Conservation (phyloP, 129 eudicot species). For the Saposhnikovia divaricata region DNA sequence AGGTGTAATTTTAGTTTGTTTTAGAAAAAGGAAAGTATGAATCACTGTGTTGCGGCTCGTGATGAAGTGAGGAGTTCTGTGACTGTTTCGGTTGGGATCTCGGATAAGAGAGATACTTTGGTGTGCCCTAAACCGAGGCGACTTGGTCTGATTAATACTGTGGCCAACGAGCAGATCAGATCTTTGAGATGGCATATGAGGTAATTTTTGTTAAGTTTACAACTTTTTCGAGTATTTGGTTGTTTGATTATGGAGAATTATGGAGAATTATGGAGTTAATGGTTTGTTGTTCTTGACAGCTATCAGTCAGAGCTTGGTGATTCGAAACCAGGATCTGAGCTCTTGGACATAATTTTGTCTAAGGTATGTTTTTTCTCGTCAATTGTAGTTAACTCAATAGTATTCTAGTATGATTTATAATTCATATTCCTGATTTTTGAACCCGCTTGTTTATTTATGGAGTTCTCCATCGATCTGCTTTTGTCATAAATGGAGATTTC, state of each 20-base stretch:
- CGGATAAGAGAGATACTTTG: slow-evolving; percentile 29
- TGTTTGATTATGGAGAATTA: not conserved
- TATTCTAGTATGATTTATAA: not conserved
- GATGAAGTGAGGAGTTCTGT: slow-evolving; percentile 33
- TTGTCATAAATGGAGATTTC: not conserved
- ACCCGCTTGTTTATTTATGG: not conserved
- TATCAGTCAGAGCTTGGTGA: slow-evolving; percentile 66
- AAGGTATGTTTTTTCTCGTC: slow-evolving; percentile 33
- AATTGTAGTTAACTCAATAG: not conserved
- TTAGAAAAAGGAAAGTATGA: slow-evolving; percentile 12
- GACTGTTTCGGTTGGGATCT: slow-evolving; percentile 13
- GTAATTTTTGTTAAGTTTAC: slow-evolving; percentile 18
- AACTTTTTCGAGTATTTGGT: no score
- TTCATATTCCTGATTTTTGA: not conserved
- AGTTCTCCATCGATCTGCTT: not conserved
- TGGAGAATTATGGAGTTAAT: no score
- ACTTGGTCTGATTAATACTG: slow-evolving; percentile 13
- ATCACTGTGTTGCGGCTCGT: slow-evolving; percentile 35
- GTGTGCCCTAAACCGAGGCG: slow-evolving; percentile 58
- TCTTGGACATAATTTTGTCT: slow-evolving; percentile 74
- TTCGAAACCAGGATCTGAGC: slow-evolving; percentile 77
- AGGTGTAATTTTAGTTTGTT: slow-evolving; percentile 3
- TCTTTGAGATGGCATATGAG: slow-evolving; percentile 56
- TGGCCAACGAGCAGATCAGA: slow-evolving; percentile 18
- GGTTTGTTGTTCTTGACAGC: slow-evolving; percentile 26